A percentile compares a stretch with the other conserved stretches of the same genome.
Evolutionary conservation across 2,329 filamentous ascomycete genomes (phyloP).

Genomic region (Erysiphe pulchra): DNA sequence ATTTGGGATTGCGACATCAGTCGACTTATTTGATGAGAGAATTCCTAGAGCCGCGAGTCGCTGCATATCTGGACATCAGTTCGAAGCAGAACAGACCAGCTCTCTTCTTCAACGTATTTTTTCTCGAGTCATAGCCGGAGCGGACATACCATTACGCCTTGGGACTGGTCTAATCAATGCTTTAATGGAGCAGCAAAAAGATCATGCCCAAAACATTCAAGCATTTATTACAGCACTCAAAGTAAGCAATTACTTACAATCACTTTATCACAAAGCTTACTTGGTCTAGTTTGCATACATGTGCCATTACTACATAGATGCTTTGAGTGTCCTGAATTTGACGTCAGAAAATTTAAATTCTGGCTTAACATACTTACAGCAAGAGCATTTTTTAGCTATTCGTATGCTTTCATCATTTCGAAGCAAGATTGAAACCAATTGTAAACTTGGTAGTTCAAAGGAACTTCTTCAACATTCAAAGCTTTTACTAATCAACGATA

Average conservation of each 20-base stretch:
- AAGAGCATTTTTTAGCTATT: constrained; percentile 38
- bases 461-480: constrained; percentile 19
- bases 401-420: constrained; percentile 46
- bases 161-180: constrained; percentile 35
- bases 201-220: constrained; percentile 53
- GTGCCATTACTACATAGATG: constrained; percentile 65
- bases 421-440: constrained; percentile 21
- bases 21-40: constrained; percentile 53
- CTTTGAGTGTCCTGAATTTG: constrained; percentile 35
- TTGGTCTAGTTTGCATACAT: constrained; percentile 49
- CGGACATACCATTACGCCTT: constrained; percentile 30
- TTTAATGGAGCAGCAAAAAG: constrained; percentile 45
- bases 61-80: constrained; percentile 42
- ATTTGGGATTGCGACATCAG: constrained; percentile 59
- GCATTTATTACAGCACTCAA: constrained; percentile 45
- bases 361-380: constrained; percentile 18
- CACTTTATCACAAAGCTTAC: background rate
- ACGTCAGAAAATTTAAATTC: constrained; percentile 9
- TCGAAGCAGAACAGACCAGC: constrained; percentile 50
- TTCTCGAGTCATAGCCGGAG: constrained; percentile 32
- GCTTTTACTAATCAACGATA: constrained; percentile 32
- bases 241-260: constrained; percentile 16
- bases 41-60: constrained; percentile 42
- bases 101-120: constrained; percentile 51
- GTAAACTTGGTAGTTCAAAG: constrained; percentile 16